phyloP scores from a whole-genome alignment of 73 alveolate species.

The Stentor roeselii region DNA sequence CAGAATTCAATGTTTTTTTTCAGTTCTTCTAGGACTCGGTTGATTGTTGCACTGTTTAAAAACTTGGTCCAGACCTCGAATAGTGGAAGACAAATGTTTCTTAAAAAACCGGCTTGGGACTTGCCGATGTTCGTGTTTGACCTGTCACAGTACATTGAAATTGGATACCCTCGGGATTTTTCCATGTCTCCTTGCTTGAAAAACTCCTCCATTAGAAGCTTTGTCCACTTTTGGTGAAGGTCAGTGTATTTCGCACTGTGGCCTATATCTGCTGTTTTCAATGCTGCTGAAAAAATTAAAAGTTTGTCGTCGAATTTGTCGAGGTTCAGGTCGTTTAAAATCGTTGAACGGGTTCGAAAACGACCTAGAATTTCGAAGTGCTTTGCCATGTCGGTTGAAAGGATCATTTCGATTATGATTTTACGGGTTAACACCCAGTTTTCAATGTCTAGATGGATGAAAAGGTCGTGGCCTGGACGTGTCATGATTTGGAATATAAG shows the following conservation, averaged over 20 bases:
- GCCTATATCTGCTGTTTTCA: background rate
- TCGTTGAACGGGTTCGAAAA: slow-evolving; percentile 8
- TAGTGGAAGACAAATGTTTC: background rate
- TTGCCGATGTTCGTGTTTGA: slow-evolving; percentile 52
- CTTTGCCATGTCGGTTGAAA: slow-evolving; percentile 48
- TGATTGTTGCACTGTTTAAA: background rate
- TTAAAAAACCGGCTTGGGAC: background rate
- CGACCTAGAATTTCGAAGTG: slow-evolving; percentile 38
- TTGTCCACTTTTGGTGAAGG: slow-evolving; percentile 63
- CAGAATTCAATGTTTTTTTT: no score
- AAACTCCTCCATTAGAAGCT: slow-evolving; percentile 70
- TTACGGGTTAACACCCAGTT: slow-evolving; percentile 35
- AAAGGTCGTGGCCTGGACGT: slow-evolving; percentile 13
- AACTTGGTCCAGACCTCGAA: background rate
- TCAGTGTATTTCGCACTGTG: background rate
- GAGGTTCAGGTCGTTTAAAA: background rate
- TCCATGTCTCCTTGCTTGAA: slow-evolving; percentile 84
- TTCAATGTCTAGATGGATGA: slow-evolving; percentile 25
- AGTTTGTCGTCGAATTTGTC: background rate
- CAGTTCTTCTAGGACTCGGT: no score
- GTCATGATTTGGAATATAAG: slow-evolving; percentile 26
- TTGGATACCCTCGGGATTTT: slow-evolving; percentile 62
- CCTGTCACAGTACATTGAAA: slow-evolving; percentile 79
- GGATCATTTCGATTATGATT: slow-evolving; percentile 36
- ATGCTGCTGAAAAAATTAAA: background rate